A percentile compares a stretch with the other conserved stretches of the same genome.
Evolutionary conservation across 805 yeast genomes (phyloP).

Genomic region (Dipodascus geniculatus): DNA sequence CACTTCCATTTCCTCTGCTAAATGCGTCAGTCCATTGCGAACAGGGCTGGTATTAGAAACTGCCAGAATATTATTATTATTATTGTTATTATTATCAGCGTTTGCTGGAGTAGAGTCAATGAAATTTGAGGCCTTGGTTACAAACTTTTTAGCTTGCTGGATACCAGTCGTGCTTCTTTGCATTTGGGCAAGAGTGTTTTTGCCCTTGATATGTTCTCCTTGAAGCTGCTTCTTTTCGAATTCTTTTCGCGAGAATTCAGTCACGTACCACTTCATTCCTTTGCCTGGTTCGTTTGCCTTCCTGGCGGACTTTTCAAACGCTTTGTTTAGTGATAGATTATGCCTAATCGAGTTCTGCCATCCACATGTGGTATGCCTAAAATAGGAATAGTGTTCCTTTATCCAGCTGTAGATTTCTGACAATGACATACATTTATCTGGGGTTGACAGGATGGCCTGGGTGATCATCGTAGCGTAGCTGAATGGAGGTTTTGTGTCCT

Average conservation of each 20-base stretch:
- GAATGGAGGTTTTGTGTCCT: slow-evolving; percentile 91
- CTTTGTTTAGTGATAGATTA: slow-evolving; percentile 86
- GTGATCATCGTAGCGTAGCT: slow-evolving; percentile 98
- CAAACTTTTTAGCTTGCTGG: not conserved
- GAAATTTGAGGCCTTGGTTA: not conserved
- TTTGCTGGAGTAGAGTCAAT: no score
- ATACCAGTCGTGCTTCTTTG: slow-evolving; percentile 3
- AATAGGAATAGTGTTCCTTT: slow-evolving; percentile 76
- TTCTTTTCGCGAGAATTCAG: slow-evolving; percentile 73
- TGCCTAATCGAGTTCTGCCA: slow-evolving; percentile 99
- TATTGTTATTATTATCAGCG: no score
- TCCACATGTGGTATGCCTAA: slow-evolving; percentile 84
- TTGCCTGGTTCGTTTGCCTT: slow-evolving; percentile 95
- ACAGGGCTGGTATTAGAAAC: slow-evolving; percentile 4
- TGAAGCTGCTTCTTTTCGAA: slow-evolving; percentile 68
- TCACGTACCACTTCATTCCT: slow-evolving; percentile 98
- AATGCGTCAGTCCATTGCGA: no score
- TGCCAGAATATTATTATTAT: no score
- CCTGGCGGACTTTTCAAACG: slow-evolving; percentile 95
- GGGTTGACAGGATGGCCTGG: slow-evolving; percentile 83
- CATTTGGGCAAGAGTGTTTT: slow-evolving; percentile 3
- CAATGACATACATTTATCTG: slow-evolving; percentile 78
- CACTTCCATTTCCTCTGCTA: slow-evolving; percentile 1
- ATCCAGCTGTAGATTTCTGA: slow-evolving; percentile 93
- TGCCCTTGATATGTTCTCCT: slow-evolving; percentile 32